phyloP scores from a whole-genome alignment of 768 basidiomycete genomes.

The Kwoniella sp. region DNA sequence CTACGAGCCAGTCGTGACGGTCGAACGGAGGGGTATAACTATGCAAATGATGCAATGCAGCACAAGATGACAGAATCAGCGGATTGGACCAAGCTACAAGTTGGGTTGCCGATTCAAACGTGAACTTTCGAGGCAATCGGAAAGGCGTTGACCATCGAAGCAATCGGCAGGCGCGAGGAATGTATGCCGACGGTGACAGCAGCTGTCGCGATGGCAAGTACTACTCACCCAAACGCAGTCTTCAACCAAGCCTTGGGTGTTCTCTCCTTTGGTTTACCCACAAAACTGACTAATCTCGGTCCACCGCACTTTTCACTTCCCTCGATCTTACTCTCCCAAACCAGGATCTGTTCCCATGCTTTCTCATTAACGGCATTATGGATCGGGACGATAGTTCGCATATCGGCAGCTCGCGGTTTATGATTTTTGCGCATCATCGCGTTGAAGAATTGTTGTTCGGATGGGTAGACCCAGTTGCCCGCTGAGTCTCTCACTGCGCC shows the following conservation, averaged over 20 bases:
- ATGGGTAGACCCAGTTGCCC: slow-evolving; percentile 93
- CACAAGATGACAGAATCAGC: too few species aligned
- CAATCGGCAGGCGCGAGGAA: too few species aligned
- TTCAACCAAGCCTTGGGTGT: slow-evolving; percentile 80
- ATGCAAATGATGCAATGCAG: too few species aligned
- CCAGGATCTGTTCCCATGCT: slow-evolving; percentile 78
- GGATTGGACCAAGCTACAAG: too few species aligned
- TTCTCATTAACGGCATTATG: slow-evolving; percentile 99
- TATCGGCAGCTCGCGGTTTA: slow-evolving; percentile 77
- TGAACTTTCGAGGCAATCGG: too few species aligned
- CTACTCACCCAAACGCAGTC: slow-evolving; percentile 77
- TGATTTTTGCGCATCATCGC: slow-evolving; percentile 96
- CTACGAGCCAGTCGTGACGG: slow-evolving; percentile 94
- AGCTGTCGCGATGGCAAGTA: too few species aligned
- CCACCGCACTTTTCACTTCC: slow-evolving; percentile 73
- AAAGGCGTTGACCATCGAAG: too few species aligned
- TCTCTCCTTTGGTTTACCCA: slow-evolving; percentile 77
- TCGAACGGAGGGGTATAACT: slow-evolving; percentile 96
- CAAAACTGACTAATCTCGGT: slow-evolving; percentile 62
- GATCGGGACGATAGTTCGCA: slow-evolving; percentile 94
- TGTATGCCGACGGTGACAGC: too few species aligned
- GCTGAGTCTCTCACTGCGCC: slow-evolving; percentile 35
- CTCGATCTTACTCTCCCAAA: slow-evolving; percentile 72
- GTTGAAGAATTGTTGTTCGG: slow-evolving; percentile 96
- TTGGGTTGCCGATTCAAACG: too few species aligned